These are phyloP conservation scores for Digitaria exilis DNA, from an alignment of 202 grass and related monocot genomes.

Conservation along the genomic window DNA sequence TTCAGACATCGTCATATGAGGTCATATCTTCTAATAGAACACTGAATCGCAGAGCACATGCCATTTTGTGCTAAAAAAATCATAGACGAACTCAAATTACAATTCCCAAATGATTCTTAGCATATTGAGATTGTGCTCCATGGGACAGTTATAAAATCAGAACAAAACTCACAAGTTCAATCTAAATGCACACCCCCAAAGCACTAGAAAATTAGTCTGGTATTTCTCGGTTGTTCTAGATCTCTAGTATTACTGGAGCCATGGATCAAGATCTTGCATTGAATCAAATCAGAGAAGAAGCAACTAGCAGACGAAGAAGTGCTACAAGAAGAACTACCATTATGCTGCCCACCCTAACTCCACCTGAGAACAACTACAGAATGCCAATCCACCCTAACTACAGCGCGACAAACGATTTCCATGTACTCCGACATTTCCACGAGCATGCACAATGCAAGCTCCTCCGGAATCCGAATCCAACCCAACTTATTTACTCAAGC, in stretches of 20 bases:
- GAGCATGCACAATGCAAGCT: constrained; percentile 23
- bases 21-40: not conserved
- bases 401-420: not conserved
- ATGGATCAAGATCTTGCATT: not conserved
- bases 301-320: not conserved
- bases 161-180: not conserved
- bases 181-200: not conserved
- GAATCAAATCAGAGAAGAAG: not conserved
- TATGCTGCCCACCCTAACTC: not conserved
- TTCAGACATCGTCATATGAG: no score
- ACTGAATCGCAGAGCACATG: not conserved
- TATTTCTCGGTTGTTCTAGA: no score
- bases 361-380: not conserved
- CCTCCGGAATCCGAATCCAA: constrained; percentile 11
- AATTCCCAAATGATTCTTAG: not conserved
- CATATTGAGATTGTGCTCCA: not conserved
- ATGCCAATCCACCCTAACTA: not conserved
- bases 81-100: not conserved
- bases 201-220: not conserved
- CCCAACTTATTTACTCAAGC: not conserved
- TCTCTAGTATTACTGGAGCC: not conserved
- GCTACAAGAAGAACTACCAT: not conserved
- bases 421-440: constrained; percentile 41
- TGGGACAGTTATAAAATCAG: not conserved
- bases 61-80: not conserved